Percentiles rank a stretch among this genome's conserved stretches.
Conservation (phyloP, 2,329 filamentous ascomycete genomes). For the Aspergillus costaricaensis region DNA sequence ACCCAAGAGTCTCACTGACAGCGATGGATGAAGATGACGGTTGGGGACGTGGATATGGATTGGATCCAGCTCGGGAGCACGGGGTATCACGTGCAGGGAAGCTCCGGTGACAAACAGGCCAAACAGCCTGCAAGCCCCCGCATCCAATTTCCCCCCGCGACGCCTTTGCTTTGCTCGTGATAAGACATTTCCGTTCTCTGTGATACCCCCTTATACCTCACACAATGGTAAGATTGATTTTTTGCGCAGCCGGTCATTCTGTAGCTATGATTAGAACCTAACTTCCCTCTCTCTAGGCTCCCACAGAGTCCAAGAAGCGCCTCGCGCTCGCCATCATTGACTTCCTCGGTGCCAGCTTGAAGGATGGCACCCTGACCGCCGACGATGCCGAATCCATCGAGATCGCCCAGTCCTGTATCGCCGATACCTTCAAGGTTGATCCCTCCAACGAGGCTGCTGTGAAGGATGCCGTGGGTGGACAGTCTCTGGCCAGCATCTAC, state of each 20-base stretch:
- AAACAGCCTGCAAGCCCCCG: slow-evolving; percentile 24
- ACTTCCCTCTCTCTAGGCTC: slow-evolving; percentile 33
- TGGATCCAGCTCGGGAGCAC: slow-evolving; percentile 10
- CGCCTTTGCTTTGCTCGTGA: slow-evolving; percentile 13
- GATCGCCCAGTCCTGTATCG: slow-evolving; percentile 90
- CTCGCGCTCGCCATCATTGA: slow-evolving; percentile 96
- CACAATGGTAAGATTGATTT: slow-evolving; percentile 25
- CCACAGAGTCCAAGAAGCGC: slow-evolving; percentile 69
- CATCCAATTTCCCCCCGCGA: slow-evolving; percentile 22
- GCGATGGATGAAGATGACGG: slow-evolving; percentile 5
- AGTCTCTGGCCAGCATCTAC: slow-evolving; percentile 90
- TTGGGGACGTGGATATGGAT: slow-evolving; percentile 8
- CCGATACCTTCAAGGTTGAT: slow-evolving; percentile 93
- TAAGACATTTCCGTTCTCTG: not conserved
- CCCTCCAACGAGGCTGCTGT: slow-evolving; percentile 72
- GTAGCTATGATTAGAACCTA: not conserved
- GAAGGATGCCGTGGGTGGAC: slow-evolving; percentile 75
- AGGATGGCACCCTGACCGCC: slow-evolving; percentile 81
- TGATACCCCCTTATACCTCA: not conserved
- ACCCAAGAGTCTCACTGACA: slow-evolving; percentile 13
- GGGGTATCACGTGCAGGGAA: slow-evolving; percentile 21
- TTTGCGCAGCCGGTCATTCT: not conserved
- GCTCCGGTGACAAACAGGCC: slow-evolving; percentile 16
- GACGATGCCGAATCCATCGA: slow-evolving; percentile 95
- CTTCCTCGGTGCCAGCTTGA: slow-evolving; percentile 81